Evolutionary conservation across 2,329 filamentous ascomycete species (phyloP).

Genomic region (Pseudocercospora cruenta): DNA sequence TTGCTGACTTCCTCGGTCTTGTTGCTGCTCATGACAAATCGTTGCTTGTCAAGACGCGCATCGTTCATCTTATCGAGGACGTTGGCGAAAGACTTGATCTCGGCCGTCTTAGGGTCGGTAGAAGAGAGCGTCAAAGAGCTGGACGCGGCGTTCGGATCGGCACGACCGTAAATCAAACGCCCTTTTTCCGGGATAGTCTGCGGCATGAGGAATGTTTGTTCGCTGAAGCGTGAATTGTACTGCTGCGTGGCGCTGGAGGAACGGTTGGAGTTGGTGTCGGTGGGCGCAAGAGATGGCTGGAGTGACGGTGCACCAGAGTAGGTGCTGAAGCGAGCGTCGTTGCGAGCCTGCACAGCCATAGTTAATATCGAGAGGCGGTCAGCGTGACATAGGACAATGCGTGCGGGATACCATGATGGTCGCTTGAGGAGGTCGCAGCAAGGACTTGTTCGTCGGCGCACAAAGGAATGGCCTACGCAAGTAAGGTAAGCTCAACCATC

Average conservation of each 20-base stretch:
- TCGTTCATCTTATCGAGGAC: constrained; percentile 88
- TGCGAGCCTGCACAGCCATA: constrained; percentile 23
- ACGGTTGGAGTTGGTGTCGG: constrained; percentile 38
- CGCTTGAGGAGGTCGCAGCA: neutral
- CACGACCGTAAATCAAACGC: constrained; percentile 23
- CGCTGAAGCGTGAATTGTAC: constrained; percentile 28
- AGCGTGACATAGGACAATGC: neutral
- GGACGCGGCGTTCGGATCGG: constrained; percentile 24
- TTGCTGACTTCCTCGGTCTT: constrained; percentile 83
- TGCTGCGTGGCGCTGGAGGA: constrained; percentile 26
- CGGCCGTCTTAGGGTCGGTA: constrained; percentile 58
- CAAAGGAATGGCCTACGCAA: neutral
- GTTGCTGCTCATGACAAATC: constrained; percentile 75
- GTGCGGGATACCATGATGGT: constrained; percentile 18
- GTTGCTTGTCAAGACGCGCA: constrained; percentile 79
- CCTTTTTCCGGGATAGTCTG: constrained; percentile 27
- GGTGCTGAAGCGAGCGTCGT: constrained; percentile 51
- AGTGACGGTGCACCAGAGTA: constrained; percentile 56
- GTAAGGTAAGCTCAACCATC: neutral
- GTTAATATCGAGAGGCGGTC: constrained; percentile 10
- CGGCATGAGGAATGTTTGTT: constrained; percentile 28
- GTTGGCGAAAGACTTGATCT: constrained; percentile 76
- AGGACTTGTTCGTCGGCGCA: neutral
- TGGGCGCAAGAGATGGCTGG: constrained; percentile 54
- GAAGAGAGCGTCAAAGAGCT: constrained; percentile 36